Conservation (phyloP, 169 alveolate genomes). For the Cryptosporidium felis region DNA sequence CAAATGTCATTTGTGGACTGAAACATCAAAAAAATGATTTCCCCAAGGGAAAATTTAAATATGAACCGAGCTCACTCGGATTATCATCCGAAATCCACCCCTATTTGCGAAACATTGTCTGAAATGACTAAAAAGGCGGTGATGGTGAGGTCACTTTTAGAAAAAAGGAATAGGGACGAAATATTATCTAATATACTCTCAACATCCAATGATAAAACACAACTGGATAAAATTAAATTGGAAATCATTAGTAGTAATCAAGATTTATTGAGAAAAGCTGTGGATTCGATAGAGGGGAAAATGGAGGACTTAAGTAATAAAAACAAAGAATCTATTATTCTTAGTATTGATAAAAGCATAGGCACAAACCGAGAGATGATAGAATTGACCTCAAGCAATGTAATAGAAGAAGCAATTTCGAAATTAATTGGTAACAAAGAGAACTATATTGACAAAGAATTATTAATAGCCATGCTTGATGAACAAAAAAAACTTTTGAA, state of each 20-base stretch:
- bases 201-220: neutral
- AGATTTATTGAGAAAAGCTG: neutral
- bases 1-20: slow-evolving; percentile 60
- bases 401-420: neutral
- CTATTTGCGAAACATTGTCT: neutral
- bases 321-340: neutral
- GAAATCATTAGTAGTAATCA: neutral
- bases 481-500: neutral
- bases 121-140: slow-evolving; percentile 63
- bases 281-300: slow-evolving; percentile 1
- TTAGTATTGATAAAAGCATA: slow-evolving; percentile 2
- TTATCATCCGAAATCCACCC: neutral
- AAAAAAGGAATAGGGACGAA: slow-evolving; percentile 28
- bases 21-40: neutral
- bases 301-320: neutral
- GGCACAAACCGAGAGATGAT: neutral
- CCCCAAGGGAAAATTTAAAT: slow-evolving; percentile 7
- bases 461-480: neutral
- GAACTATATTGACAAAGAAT: neutral
- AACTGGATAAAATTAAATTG: slow-evolving; percentile 5
- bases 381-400: neutral
- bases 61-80: neutral
- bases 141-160: slow-evolving; percentile 37
- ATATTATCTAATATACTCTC: neutral
- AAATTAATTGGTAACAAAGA: neutral